A percentile compares a stretch with the other conserved stretches of the same genome.
phyloP scores from a whole-genome alignment of 306 rosid species.

The Cicer pinnatifidum region DNA sequence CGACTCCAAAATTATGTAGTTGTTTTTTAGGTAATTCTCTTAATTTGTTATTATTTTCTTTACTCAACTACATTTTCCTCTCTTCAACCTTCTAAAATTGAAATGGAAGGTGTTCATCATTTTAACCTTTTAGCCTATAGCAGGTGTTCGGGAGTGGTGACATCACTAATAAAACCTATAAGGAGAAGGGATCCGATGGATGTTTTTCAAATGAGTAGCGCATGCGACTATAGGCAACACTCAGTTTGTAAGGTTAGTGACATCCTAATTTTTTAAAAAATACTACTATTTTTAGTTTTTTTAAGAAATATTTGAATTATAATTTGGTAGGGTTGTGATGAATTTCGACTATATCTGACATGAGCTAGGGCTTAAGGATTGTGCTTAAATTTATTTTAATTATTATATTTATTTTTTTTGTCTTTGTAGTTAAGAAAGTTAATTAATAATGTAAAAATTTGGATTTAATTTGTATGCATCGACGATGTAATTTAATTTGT shows the following conservation, averaged over 20 bases:
- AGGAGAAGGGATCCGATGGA: neutral
- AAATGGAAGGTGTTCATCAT: constrained; percentile 16
- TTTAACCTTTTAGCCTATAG: constrained; percentile 22
- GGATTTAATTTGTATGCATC: too few species aligned
- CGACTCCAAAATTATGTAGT: neutral
- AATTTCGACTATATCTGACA: too few species aligned
- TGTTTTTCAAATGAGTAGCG: neutral
- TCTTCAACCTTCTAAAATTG: constrained; percentile 2
- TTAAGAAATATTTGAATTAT: too few species aligned
- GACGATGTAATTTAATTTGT: too few species aligned
- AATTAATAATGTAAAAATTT: too few species aligned
- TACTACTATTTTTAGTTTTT: too few species aligned
- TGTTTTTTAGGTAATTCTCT: neutral
- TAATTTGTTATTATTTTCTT: neutral
- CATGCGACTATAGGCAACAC: neutral
- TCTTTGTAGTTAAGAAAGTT: too few species aligned
- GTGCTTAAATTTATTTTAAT: neutral
- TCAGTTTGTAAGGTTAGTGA: too few species aligned
- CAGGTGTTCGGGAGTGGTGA: constrained; percentile 11
- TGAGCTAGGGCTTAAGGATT: too few species aligned
- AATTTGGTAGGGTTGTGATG: too few species aligned
- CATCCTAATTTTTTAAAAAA: too few species aligned
- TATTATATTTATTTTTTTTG: too few species aligned
- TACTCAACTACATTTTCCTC: neutral
- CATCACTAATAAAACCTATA: constrained; percentile 31